A percentile compares a stretch with the other conserved stretches of the same genome.
Conservation (phyloP, 495 filamentous ascomycete species). For the Neurospora tetraspora region DNA sequence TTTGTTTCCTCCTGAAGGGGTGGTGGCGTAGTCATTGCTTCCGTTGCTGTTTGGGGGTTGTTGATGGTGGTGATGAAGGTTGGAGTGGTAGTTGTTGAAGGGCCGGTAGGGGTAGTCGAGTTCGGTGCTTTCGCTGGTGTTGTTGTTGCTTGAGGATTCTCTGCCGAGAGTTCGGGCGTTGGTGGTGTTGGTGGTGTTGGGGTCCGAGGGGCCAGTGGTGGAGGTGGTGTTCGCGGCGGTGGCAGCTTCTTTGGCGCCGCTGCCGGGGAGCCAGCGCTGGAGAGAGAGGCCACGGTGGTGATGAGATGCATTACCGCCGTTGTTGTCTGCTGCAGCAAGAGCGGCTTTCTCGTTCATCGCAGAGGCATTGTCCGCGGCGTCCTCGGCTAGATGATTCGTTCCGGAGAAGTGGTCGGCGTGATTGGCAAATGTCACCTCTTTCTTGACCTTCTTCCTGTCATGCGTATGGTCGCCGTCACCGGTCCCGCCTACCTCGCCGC, state of each 20-base stretch:
- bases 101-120: not conserved
- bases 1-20: conserved; percentile 15
- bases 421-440: conserved; percentile 52
- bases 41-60: not conserved
- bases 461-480: conserved; percentile 25
- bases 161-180: not conserved
- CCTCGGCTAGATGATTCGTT: conserved; percentile 9
- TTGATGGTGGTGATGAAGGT: not conserved
- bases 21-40: not conserved
- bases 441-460: conserved; percentile 44
- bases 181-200: conserved; percentile 10
- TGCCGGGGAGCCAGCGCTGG: conserved; percentile 45
- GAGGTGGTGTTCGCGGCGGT: conserved; percentile 30
- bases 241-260: not conserved
- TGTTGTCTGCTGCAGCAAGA: conserved; percentile 5
- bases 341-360: conserved; percentile 24
- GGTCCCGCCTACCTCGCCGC: conserved; percentile 37
- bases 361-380: conserved; percentile 28
- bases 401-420: conserved; percentile 5
- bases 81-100: not conserved
- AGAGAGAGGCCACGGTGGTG: conserved; percentile 31
- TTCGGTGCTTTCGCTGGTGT: conserved; percentile 11
- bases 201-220: conserved; percentile 43
- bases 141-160: conserved; percentile 1
- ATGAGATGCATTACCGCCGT: not conserved